A percentile compares a stretch with the other conserved stretches of the same genome.
Evolutionary conservation across 768 basidiomycete species (phyloP).

Genomic region (Lentinula raphanica): DNA sequence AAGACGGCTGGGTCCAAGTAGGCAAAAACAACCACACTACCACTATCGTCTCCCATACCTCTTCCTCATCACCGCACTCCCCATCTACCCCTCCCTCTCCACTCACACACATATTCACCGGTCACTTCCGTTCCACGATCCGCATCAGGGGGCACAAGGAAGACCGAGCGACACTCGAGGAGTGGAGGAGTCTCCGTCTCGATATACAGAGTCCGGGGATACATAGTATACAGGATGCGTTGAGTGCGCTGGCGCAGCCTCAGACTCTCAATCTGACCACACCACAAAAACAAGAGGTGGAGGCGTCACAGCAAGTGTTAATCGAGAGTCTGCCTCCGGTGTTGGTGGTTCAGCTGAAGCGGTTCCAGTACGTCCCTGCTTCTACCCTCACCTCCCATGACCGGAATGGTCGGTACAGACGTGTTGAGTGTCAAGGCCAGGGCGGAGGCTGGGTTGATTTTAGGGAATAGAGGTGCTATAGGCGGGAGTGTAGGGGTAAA

Average conservation of each 20-base stretch:
- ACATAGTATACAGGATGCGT: constrained; percentile 75
- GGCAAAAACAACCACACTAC: too few species aligned
- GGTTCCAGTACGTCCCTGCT: constrained; percentile 80
- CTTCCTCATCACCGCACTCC: too few species aligned
- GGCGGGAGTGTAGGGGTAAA: constrained; percentile 84
- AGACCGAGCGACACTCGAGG: too few species aligned
- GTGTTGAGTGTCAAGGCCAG: constrained; percentile 52
- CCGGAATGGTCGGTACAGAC: constrained; percentile 73
- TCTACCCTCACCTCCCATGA: too few species aligned
- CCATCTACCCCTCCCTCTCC: too few species aligned
- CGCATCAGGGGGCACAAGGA: constrained; percentile 79
- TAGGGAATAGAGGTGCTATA: constrained; percentile 36
- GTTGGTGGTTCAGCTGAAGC: constrained; percentile 83
- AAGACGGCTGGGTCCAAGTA: too few species aligned
- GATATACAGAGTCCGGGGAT: constrained; percentile 84
- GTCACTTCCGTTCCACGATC: constrained; percentile 82
- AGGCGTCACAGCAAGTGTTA: constrained; percentile 54
- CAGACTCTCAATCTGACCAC: constrained; percentile 78
- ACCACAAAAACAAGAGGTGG: constrained; percentile 62
- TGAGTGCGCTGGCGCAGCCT: too few species aligned
- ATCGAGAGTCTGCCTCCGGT: constrained; percentile 82
- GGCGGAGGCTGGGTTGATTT: too few species aligned
- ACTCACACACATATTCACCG: constrained; percentile 89
- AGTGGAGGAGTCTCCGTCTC: constrained; percentile 74
- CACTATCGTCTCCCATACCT: too few species aligned